Evolutionary conservation across 208 protist species (phyloP), one percentile per base, ranked within the genome.

Genomic region (Herpetomonas samuelpessoai): DNA sequence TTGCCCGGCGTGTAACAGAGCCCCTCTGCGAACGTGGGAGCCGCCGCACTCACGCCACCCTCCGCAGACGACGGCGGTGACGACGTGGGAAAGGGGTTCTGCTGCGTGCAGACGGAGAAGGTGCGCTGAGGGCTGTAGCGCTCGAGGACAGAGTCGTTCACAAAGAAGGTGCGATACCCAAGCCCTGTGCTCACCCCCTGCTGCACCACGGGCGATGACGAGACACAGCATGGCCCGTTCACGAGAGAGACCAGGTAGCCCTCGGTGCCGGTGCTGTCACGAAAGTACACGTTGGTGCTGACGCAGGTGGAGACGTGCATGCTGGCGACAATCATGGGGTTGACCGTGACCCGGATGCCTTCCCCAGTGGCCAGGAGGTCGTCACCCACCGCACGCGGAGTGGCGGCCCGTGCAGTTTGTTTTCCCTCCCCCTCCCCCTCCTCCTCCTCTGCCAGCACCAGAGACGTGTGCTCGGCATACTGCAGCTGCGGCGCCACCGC

Each of bases 171-270:
- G 46, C 19, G 24, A 26, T 51, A 51, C 7, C 46, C 46, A 6
- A 26, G 46, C 46, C 46, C 46, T 12, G 24, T 19, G 12, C 7
- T 21, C 10, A 51, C 46, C 12, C 46, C 46, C 12, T 51, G 18
- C 46, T 51, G 46, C 7, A 51, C 46, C 22, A 51, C 46, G 24
- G 21, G 18, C 19, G 21, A 22, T 10, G 18, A 22, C 19, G 46
- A 26, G 10, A 27, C 46, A n/a, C 46, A 51, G 46, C 46, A 51
- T 7, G 24, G 24, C 6, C 46, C 46, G 46, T 51, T n/a, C 46
- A n/a, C 46, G 19, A 51, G 46, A 7, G 46, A 6, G 10, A 51
- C 19, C 7, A n/a, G 7, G 35, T 41, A 41, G 35, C 35, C 14
- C 35, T 41, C 35, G 9, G 35, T 41, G 35, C 35, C 35, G 14